Evolutionary conservation across 441 rosid species (phyloP).

Genomic region (Eruca vesicaria): DNA sequence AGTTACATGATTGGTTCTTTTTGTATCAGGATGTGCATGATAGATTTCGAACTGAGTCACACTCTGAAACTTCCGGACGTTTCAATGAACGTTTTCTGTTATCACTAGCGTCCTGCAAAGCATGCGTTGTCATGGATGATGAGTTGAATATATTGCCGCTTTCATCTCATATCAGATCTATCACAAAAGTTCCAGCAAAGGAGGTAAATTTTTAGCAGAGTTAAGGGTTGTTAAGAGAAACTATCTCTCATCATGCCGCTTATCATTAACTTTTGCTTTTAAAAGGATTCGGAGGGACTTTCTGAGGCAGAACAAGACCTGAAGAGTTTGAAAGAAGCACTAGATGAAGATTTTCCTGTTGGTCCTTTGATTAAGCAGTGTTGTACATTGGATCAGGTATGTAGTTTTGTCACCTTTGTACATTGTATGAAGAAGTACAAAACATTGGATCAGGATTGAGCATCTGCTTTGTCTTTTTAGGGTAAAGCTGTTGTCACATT

Average conservation of each 20-base stretch:
- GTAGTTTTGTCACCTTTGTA: slow-evolving; percentile 19
- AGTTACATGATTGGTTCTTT: slow-evolving; percentile 26
- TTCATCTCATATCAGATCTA: slow-evolving; percentile 89
- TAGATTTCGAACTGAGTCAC: slow-evolving; percentile 96
- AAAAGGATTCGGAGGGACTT: slow-evolving; percentile 82
- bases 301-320: slow-evolving; percentile 80
- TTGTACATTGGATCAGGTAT: slow-evolving; percentile 95
- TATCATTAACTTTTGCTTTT: slow-evolving; percentile 4
- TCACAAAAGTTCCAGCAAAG: slow-evolving; percentile 53
- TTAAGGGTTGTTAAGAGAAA: slow-evolving; percentile 11
- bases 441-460: slow-evolving; percentile 54
- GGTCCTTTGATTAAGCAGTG: slow-evolving; percentile 92
- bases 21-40: slow-evolving; percentile 94
- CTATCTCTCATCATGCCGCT: background rate
- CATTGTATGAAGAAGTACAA: slow-evolving; percentile 55
- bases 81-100: slow-evolving; percentile 93
- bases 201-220: slow-evolving; percentile 56
- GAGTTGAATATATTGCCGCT: slow-evolving; percentile 89
- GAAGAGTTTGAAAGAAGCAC: slow-evolving; percentile 81
- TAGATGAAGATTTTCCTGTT: slow-evolving; percentile 80
- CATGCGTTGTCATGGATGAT: slow-evolving; percentile 93
- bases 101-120: slow-evolving; percentile 90
- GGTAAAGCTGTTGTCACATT: slow-evolving; percentile 92
- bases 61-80: slow-evolving; percentile 76
- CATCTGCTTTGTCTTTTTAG: slow-evolving; percentile 38